Percentiles rank a stretch among this genome's conserved stretches.
phyloP scores from a whole-genome alignment of 768 basidiomycete species.

The Plicaturopsis crispa region DNA sequence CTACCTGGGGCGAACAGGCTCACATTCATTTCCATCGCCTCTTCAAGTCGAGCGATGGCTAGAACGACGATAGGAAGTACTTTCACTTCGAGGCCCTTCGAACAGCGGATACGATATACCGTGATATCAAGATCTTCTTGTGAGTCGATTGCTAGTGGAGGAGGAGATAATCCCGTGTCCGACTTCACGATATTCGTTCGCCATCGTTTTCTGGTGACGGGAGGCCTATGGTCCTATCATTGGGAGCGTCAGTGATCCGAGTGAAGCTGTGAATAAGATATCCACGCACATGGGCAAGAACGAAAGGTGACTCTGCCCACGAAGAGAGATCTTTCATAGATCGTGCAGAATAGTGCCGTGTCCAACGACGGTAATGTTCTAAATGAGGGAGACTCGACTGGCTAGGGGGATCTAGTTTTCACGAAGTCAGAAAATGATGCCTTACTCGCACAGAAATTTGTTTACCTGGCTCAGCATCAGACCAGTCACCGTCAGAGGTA shows the following conservation, averaged over 20 bases:
- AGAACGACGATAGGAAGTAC: conserved; percentile 52
- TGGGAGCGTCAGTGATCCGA: not conserved
- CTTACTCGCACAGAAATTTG: not conserved
- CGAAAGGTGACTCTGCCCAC: conserved; percentile 44
- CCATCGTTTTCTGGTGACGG: conserved; percentile 2
- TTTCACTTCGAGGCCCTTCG: conserved; percentile 28
- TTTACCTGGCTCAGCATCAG: conserved; percentile 24
- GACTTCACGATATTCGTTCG: too few species aligned
- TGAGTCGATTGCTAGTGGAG: not conserved
- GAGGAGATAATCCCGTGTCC: not conserved
- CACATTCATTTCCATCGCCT: conserved; percentile 41
- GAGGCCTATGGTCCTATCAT: conserved; percentile 11
- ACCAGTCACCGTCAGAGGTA: conserved; percentile 28
- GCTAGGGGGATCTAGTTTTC: conserved; percentile 3
- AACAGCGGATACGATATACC: conserved; percentile 33
- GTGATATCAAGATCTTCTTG: conserved; percentile 14
- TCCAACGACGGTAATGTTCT: conserved; percentile 39
- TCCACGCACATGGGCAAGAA: conserved; percentile 31
- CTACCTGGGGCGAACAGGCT: too few species aligned
- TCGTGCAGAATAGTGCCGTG: conserved; percentile 37
- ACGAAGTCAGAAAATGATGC: conserved; percentile 8
- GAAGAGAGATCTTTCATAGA: conserved; percentile 24
- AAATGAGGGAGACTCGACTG: conserved; percentile 20
- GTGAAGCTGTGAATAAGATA: conserved; percentile 1
- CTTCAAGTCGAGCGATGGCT: conserved; percentile 33